These are phyloP conservation scores for Parastagonospora nodorum DNA, from an alignment of 2,329 filamentous ascomycete species.

Conservation along the genomic window DNA sequence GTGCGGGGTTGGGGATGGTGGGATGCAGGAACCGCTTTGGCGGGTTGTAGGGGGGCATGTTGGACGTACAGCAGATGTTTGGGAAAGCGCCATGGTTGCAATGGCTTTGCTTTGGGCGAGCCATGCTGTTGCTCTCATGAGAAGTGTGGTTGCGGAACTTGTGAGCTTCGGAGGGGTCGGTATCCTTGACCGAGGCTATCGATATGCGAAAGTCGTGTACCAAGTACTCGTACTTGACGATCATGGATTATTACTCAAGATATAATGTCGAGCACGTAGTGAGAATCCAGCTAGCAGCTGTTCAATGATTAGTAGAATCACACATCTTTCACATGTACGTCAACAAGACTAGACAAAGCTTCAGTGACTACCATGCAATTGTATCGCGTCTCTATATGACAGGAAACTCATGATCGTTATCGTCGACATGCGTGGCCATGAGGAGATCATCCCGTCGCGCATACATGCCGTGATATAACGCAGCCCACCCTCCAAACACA, in stretches of 20 bases:
- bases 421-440: conserved; percentile 42
- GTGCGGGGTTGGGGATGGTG: background rate
- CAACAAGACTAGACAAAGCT: conserved; percentile 4
- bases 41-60: background rate
- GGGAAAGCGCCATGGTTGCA: conserved; percentile 38
- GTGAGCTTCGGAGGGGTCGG: conserved; percentile 24
- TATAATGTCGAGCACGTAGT: too few species aligned
- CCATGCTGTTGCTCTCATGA: conserved; percentile 37
- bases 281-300: too few species aligned
- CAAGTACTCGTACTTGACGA: background rate
- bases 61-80: conserved; percentile 32
- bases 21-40: background rate
- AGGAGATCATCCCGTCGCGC: conserved; percentile 38
- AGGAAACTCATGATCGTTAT: conserved; percentile 48
- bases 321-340: background rate
- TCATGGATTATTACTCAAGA: too few species aligned
- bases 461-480: conserved; percentile 43
- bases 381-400: conserved; percentile 44
- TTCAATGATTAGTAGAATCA: background rate
- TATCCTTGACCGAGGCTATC: conserved; percentile 32
- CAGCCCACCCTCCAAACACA: conserved; percentile 38
- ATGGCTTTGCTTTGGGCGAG: conserved; percentile 32
- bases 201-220: conserved; percentile 6
- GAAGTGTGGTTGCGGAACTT: conserved; percentile 8
- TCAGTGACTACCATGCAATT: conserved; percentile 41